Evolutionary conservation across 176 grass and related monocot genomes (phyloP).

Genomic region (Carex pumila): DNA sequence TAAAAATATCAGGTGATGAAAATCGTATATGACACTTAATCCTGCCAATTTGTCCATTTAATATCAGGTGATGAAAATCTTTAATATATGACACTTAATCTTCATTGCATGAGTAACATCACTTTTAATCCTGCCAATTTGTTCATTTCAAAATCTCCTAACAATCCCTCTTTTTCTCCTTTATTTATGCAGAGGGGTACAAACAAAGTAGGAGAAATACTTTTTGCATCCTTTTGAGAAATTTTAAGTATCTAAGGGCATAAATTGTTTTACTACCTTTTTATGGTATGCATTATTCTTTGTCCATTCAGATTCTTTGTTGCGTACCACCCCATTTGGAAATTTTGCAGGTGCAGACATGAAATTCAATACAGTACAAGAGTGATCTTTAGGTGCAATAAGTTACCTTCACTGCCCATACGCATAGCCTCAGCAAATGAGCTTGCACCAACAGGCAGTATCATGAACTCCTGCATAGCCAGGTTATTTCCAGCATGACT

Average conservation of each 20-base stretch:
- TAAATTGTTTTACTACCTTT: background rate
- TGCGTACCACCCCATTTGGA: background rate
- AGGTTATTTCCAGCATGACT: constrained; percentile 98
- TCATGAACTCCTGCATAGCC: constrained; percentile 99
- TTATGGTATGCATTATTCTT: background rate
- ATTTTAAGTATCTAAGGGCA: background rate
- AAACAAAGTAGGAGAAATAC: background rate
- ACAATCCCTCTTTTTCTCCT: background rate
- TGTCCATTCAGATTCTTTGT: too few relatives aligned
- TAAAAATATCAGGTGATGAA: too few relatives aligned
- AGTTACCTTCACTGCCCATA: constrained; percentile 88
- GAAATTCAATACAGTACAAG: background rate
- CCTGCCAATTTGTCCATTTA: too few relatives aligned
- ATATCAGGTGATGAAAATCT: background rate
- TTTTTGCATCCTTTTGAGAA: background rate
- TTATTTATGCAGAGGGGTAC: background rate
- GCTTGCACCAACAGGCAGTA: constrained; percentile 74
- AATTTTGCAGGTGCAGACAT: background rate
- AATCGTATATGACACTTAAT: too few relatives aligned
- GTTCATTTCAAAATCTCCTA: background rate
- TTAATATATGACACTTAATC: background rate
- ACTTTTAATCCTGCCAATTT: background rate
- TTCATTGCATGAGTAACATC: background rate
- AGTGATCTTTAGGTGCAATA: background rate
- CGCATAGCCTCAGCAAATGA: constrained; percentile 81